Evolutionary conservation across 768 basidiomycete genomes (phyloP).

Genomic region (Amanita pallidorosea): DNA sequence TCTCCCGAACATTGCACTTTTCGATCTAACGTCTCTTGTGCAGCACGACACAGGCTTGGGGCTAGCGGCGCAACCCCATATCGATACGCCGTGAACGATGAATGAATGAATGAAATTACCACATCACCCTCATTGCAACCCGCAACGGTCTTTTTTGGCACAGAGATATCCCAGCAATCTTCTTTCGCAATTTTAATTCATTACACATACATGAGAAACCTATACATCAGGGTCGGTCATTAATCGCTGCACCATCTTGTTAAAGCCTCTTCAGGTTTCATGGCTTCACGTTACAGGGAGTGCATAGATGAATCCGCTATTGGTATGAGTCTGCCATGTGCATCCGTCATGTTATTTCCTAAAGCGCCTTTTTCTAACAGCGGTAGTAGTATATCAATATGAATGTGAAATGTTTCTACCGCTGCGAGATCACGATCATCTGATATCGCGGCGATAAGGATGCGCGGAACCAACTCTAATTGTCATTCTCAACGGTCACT

Average conservation of each 20-base stretch:
- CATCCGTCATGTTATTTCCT: background rate
- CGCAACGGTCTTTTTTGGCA: background rate
- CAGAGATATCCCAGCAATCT: background rate
- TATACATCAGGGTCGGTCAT: background rate
- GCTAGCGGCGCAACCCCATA: constrained; percentile 13
- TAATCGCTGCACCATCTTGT: background rate
- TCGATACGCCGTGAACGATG: background rate
- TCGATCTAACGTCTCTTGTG: background rate
- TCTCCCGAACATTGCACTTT: background rate
- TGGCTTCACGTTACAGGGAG: background rate
- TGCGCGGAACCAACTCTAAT: background rate
- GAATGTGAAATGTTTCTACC: background rate
- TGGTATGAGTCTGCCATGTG: background rate
- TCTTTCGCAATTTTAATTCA: background rate
- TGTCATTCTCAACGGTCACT: background rate
- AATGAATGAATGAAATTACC: background rate
- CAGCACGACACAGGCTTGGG: constrained; percentile 36
- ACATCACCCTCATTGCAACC: background rate
- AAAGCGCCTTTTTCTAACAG: background rate
- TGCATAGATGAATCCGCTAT: background rate
- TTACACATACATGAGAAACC: background rate
- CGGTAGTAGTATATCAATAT: background rate
- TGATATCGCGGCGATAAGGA: constrained; percentile 2
- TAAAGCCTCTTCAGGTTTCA: background rate
- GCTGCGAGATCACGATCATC: background rate